Base-by-base conservation (phyloP, 306 rosid species). In the Oemleria cerasiformis region DNA sequence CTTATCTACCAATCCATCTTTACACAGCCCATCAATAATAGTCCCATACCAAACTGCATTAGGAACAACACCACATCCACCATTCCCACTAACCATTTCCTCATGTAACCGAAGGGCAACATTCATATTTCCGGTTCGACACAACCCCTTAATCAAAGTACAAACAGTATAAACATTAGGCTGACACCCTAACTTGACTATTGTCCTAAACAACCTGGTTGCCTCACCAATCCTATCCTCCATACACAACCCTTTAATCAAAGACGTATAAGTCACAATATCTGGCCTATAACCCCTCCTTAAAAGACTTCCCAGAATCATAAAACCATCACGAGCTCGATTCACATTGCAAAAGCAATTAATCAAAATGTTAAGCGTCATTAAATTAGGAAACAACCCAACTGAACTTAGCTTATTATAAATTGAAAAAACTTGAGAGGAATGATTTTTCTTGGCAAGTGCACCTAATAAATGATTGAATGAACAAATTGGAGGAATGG, bases 11-110 rank as follows among this genome's bases (percentile, higher is more conserved):
- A 14, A 48, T 47, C 86, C 86, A 44, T 63, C 75, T 48, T 86
- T 81, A 75, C 91, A 86, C 3, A 86, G 86, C 50, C 85, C 77
- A 64, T 81, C 80, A 64, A 86, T 86, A 23, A 84, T 64, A 17
- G 70, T 39, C 47, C 55, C 78, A 67, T 81, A 86, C 39, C 40
- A 17, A 8, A 79, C 63, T 16, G 68, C 55, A 80, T 55, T 63
- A 4, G 88, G 84, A 20, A 10, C 43, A 58, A 74, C 45, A 47
- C 75, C 79, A 56, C 40, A 48, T n/a, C 45, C 67, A 45, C 44
- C 79, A 14, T 61, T 79, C 61, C 75, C 58, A 17, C 45, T 65
- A 10, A 73, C 49, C 86, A 84, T 72, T 75, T 81, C 81, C 8
- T 81, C 80, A 54, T 77, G 85, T 41, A 84, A 66, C 77, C 71